These are phyloP conservation scores for Fremontodendron californicum DNA, from an alignment of 345 rosid species.

Conservation along the genomic window DNA sequence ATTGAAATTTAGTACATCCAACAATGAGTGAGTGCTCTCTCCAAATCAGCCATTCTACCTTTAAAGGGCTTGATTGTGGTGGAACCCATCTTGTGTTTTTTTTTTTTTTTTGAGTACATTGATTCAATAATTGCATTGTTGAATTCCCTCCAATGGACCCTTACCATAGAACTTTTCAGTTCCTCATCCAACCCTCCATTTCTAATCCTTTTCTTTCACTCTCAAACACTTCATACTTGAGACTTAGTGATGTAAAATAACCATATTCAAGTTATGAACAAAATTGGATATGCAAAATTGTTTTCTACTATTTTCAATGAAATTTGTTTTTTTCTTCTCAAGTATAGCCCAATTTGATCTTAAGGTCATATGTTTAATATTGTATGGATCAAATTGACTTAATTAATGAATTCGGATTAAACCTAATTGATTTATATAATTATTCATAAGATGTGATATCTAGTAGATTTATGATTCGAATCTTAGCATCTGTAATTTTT, in stretches of 20 bases:
- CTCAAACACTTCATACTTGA: neutral
- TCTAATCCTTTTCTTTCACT: neutral
- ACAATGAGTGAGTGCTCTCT: slow-evolving; percentile 8
- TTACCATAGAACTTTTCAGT: neutral
- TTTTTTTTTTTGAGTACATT: neutral
- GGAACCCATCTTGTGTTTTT: slow-evolving; percentile 17
- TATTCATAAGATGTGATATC: too few species aligned
- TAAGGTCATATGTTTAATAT: too few species aligned
- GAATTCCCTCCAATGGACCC: slow-evolving; percentile 1
- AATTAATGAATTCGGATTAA: too few species aligned
- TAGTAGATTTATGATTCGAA: too few species aligned
- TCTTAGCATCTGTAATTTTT: too few species aligned
- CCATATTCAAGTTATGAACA: too few species aligned
- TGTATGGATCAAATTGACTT: too few species aligned
- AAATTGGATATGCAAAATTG: too few species aligned
- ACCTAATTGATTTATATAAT: too few species aligned
- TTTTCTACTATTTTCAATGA: too few species aligned
- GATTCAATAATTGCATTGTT: slow-evolving; percentile 28
- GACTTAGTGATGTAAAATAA: neutral
- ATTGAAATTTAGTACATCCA: neutral
- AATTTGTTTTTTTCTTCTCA: too few species aligned
- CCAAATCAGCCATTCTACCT: neutral
- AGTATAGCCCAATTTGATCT: too few species aligned
- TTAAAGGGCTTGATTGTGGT: slow-evolving; percentile 5
- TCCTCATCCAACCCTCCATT: neutral